Conservation (phyloP, 805 yeast genomes). For the Starmerella tilneyi region DNA sequence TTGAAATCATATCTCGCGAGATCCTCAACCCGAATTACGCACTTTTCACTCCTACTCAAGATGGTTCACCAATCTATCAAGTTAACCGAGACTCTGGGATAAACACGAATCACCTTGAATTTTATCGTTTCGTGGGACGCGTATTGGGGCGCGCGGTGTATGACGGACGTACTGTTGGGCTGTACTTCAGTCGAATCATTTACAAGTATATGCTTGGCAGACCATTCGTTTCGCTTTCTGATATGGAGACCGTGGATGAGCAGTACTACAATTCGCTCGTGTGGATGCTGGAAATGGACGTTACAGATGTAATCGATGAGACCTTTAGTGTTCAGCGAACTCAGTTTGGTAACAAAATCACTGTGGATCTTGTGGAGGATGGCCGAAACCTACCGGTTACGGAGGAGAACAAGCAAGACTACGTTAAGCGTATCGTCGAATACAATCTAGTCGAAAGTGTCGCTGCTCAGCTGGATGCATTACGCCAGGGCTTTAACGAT, state of each 20-base stretch:
- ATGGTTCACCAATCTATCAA: constrained; percentile 89
- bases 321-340: constrained; percentile 89
- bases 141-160: constrained; percentile 88
- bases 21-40: constrained; percentile 96
- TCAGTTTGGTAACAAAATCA: constrained; percentile 41
- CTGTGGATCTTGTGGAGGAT: constrained; percentile 24
- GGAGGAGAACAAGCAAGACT: constrained; percentile 81
- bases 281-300: constrained; percentile 96
- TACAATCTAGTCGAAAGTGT: constrained; percentile 76
- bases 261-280: constrained; percentile 84
- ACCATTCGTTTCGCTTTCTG: constrained; percentile 65
- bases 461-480: constrained; percentile 74
- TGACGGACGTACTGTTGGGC: constrained; percentile 77
- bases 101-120: constrained; percentile 74
- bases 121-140: constrained; percentile 89
- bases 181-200: constrained; percentile 91
- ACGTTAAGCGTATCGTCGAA: constrained; percentile 76
- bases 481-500: constrained; percentile 76
- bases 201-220: constrained; percentile 76
- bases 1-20: constrained; percentile 82
- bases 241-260: constrained; percentile 85
- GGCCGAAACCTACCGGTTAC: constrained; percentile 82
- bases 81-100: constrained; percentile 78
- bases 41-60: constrained; percentile 76
- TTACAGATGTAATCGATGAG: constrained; percentile 88